phyloP scores from a whole-genome alignment of 805 yeast genomes.

The Candida nemodendra region DNA sequence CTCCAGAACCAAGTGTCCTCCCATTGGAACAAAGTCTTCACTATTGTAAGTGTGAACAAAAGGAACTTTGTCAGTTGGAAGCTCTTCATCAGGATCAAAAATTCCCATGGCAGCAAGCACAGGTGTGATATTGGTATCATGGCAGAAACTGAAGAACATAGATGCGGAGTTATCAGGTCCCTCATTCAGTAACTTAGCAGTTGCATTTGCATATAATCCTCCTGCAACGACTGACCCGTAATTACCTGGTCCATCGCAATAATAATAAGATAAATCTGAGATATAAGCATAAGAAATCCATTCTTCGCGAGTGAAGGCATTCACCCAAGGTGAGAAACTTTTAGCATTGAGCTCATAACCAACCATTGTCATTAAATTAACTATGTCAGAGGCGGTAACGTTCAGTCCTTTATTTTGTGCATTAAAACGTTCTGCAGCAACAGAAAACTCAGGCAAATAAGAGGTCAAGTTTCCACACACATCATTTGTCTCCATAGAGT shows the following conservation, averaged over 20 bases:
- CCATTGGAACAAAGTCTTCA: slow-evolving; percentile 51
- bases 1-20: slow-evolving; percentile 47
- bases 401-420: slow-evolving; percentile 49
- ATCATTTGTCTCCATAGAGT: slow-evolving; percentile 30
- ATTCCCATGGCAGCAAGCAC: slow-evolving; percentile 64
- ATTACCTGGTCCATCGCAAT: slow-evolving; percentile 61
- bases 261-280: slow-evolving; percentile 55
- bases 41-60: slow-evolving; percentile 39
- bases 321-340: slow-evolving; percentile 64
- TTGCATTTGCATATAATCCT: slow-evolving; percentile 49
- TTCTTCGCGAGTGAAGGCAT: slow-evolving; percentile 63
- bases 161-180: slow-evolving; percentile 27
- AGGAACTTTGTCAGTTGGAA: slow-evolving; percentile 40
- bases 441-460: slow-evolving; percentile 14
- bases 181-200: slow-evolving; percentile 23
- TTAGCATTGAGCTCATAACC: slow-evolving; percentile 69
- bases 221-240: slow-evolving; percentile 55
- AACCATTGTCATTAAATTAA: slow-evolving; percentile 55
- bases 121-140: slow-evolving; percentile 61
- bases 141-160: slow-evolving; percentile 65
- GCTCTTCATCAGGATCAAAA: slow-evolving; percentile 36
- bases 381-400: slow-evolving; percentile 50
- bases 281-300: slow-evolving; percentile 58
- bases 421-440: slow-evolving; percentile 55
- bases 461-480: slow-evolving; percentile 33